Evolutionary conservation across 1,284 basidiomycete genomes (phyloP).

Genomic region (Papiliotrema fonsecae): DNA sequence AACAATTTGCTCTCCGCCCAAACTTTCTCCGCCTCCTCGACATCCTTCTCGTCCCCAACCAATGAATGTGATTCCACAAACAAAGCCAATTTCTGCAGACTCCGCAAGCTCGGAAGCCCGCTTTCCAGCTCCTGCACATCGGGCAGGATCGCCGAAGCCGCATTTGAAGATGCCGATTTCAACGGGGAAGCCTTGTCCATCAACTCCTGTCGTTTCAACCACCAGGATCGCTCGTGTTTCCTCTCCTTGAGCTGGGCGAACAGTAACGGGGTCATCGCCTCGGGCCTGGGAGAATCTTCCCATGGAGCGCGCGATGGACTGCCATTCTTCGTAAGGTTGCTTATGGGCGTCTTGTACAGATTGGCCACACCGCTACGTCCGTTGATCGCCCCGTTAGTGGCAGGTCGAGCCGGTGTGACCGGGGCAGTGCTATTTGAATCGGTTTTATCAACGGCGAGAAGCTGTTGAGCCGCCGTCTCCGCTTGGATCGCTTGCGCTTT

Average conservation of each 20-base stretch:
- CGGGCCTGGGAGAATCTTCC: slow-evolving; percentile 38
- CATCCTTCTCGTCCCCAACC: slow-evolving; percentile 3
- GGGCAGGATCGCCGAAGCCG: slow-evolving; percentile 9
- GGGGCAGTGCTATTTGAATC: slow-evolving; percentile 7
- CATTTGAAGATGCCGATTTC: not conserved
- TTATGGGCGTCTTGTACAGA: not conserved
- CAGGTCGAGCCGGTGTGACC: slow-evolving; percentile 19
- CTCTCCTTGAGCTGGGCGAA: slow-evolving; percentile 31
- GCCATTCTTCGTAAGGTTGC: slow-evolving; percentile 3
- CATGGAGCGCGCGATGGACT: slow-evolving; percentile 13
- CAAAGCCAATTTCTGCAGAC: slow-evolving; percentile 30
- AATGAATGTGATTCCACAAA: slow-evolving; percentile 28
- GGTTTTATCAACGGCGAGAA: slow-evolving; percentile 51
- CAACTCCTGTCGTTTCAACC: slow-evolving; percentile 29
- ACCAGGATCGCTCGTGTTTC: slow-evolving; percentile 39
- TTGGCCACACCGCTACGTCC: not conserved
- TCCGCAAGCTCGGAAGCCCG: slow-evolving; percentile 16
- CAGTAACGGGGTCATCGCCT: slow-evolving; percentile 28
- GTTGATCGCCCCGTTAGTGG: slow-evolving; percentile 3
- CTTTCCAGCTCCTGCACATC: slow-evolving; percentile 22
- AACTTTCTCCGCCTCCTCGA: slow-evolving; percentile 6
- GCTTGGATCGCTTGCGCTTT: slow-evolving; percentile 80
- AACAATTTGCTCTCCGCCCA: slow-evolving; percentile 29
- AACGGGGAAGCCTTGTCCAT: not conserved
- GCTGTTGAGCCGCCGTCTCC: slow-evolving; percentile 73